Base-by-base conservation (phyloP, 495 filamentous ascomycete species). In the Pyrenopolyporus hunteri region DNA sequence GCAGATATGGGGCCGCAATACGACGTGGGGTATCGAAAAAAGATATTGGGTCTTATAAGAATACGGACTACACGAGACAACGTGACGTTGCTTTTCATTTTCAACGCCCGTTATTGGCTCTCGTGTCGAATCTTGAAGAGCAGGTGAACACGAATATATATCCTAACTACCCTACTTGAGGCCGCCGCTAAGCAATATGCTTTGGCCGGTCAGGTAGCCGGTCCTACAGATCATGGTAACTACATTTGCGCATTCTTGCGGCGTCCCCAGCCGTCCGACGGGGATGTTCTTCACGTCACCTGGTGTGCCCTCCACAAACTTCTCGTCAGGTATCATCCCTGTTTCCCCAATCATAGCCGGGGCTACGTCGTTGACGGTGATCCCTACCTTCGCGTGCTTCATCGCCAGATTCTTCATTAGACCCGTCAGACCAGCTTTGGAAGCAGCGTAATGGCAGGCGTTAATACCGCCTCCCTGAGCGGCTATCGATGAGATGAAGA, bases 351-450 rank as follows among this genome's bases (percentile, higher is more conserved):
- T 90, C 84, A 91, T 85, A 7, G 87, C 88, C 0, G 88, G 89
- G 10, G 88, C 86, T 2, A 92, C 85, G 66, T 88, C 87, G 48
- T 92, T 91, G 32, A 89, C 85, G 17, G 87, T 90, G 60, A 92
- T 87, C 25, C 86, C 85, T 55, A 78, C 76, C 59, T 80, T 75
- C 6, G 84, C 85, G 20, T 88, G 77, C 45, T 83, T 81, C n/a
- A 74, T 80, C 8, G 85, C 79, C 16, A 91, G 73, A 53, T 86
- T 89, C 64, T 82, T 84, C 77, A 88, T 86, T 79, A 90, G 80
- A 2, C 82, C 84, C 2, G 81, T 84, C 46, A 90, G 64, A 0
- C 73, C 88, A 46, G 72, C 84, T 76, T 82, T 90, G 13, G 83
- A 86, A 6, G 87, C 86, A 19, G 85, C 83, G 61, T 89, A 90